Evolutionary conservation across 2,329 filamentous ascomycete species (phyloP).

Genomic region (Monosporascus sp.): DNA sequence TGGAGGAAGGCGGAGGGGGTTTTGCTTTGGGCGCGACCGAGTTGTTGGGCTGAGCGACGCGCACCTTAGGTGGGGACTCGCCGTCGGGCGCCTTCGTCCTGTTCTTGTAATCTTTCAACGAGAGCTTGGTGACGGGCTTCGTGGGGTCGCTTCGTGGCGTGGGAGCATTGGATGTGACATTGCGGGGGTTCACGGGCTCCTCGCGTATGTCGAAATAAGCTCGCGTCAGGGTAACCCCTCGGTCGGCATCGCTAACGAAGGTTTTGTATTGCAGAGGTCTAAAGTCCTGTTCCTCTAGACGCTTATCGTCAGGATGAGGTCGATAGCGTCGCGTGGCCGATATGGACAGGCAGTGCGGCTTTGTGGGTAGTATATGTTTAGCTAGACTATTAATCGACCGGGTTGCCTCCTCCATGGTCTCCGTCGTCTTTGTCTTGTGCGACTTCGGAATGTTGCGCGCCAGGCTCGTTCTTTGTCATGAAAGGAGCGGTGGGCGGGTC

Average conservation of each 20-base stretch:
- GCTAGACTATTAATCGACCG: conserved; percentile 50
- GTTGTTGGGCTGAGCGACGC: conserved; percentile 13
- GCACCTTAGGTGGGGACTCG: conserved; percentile 19
- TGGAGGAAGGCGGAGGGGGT: conserved; percentile 23
- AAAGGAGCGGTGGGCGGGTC: conserved; percentile 14
- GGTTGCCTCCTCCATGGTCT: conserved; percentile 52
- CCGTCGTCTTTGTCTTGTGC: conserved; percentile 24
- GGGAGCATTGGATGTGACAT: conserved; percentile 18
- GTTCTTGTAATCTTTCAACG: conserved; percentile 55
- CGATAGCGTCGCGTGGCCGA: conserved; percentile 43
- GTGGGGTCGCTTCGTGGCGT: conserved; percentile 29
- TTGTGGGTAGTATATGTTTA: conserved; percentile 46
- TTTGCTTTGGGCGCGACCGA: conserved; percentile 17
- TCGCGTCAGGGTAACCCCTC: conserved; percentile 51
- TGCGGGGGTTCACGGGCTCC: conserved; percentile 34
- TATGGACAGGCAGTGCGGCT: conserved; percentile 49
- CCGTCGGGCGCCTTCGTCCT: conserved; percentile 37
- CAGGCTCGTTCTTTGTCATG: conserved; percentile 20
- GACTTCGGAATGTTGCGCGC: conserved; percentile 28
- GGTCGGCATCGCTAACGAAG: conserved; percentile 51
- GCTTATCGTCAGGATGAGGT: conserved; percentile 33
- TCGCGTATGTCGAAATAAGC: conserved; percentile 54
- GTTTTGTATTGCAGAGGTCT: conserved; percentile 52
- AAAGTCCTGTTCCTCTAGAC: conserved; percentile 44
- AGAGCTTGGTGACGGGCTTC: conserved; percentile 46